These are phyloP conservation scores for Dipodascopsis uninucleata DNA, from an alignment of 805 yeast species.

Conservation along the genomic window DNA sequence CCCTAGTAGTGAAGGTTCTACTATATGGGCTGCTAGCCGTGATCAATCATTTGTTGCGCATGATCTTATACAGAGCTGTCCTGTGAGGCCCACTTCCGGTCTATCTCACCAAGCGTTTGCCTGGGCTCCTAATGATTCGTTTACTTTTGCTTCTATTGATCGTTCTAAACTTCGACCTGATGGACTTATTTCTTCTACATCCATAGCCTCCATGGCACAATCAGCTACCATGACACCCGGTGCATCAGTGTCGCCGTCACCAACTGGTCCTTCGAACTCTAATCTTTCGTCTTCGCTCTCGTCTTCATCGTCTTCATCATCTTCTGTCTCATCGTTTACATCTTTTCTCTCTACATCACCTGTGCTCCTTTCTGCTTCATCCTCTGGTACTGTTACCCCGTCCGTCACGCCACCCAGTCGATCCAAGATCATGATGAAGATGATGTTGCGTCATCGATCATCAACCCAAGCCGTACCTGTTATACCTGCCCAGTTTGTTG, in stretches of 20 bases:
- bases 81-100: slow-evolving; percentile 47
- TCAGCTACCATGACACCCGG: neutral
- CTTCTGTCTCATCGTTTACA: too few species aligned
- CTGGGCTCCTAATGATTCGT: slow-evolving; percentile 55
- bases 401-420: too few species aligned
- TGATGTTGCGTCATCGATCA: too few species aligned
- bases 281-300: too few species aligned
- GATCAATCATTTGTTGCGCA: slow-evolving; percentile 50
- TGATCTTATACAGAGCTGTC: slow-evolving; percentile 40
- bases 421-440: too few species aligned
- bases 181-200: slow-evolving; percentile 7
- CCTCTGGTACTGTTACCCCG: too few species aligned
- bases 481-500: too few species aligned
- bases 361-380: too few species aligned
- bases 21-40: slow-evolving; percentile 49
- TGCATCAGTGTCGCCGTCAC: neutral
- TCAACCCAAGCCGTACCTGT: too few species aligned
- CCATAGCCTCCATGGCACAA: neutral
- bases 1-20: slow-evolving; percentile 3
- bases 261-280: too few species aligned
- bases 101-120: slow-evolving; percentile 50
- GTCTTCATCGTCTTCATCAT: too few species aligned
- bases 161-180: slow-evolving; percentile 12
- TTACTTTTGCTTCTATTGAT: slow-evolving; percentile 41
- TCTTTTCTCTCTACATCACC: too few species aligned